These are phyloP conservation scores for Hypoxylon perforatum DNA, from an alignment of 495 filamentous ascomycete genomes.

Conservation along the genomic window DNA sequence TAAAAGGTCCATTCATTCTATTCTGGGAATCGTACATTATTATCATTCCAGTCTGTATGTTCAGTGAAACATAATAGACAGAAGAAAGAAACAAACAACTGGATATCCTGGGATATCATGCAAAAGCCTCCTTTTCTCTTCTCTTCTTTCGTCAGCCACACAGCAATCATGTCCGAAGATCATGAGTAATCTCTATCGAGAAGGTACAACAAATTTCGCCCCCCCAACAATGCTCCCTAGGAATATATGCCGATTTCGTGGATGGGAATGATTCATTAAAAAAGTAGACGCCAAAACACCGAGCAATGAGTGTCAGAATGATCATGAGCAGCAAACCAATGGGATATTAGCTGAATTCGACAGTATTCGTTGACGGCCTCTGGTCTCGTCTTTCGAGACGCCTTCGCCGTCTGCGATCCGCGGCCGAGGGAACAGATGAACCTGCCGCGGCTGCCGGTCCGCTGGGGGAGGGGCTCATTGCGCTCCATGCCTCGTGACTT, in stretches of 20 bases:
- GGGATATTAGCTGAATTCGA: slow-evolving; percentile 54
- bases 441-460: slow-evolving; percentile 33
- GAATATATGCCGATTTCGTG: slow-evolving; percentile 34
- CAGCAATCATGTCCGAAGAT: slow-evolving; percentile 20
- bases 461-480: slow-evolving; percentile 49
- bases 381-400: slow-evolving; percentile 60
- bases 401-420: slow-evolving; percentile 58
- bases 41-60: slow-evolving; percentile 35
- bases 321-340: slow-evolving; percentile 8
- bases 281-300: slow-evolving; percentile 47
- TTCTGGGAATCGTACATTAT: slow-evolving; percentile 12
- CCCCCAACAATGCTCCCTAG: slow-evolving; percentile 21
- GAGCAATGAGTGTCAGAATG: slow-evolving; percentile 30
- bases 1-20: slow-evolving; percentile 8
- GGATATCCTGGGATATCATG: slow-evolving; percentile 39
- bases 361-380: slow-evolving; percentile 42
- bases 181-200: slow-evolving; percentile 14
- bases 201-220: slow-evolving; percentile 9
- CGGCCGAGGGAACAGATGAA: slow-evolving; percentile 44
- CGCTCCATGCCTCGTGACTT: slow-evolving; percentile 56
- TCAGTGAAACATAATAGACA: slow-evolving; percentile 23
- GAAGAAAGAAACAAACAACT: slow-evolving; percentile 23
- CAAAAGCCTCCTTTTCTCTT: slow-evolving; percentile 21
- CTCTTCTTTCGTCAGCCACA: slow-evolving; percentile 7
- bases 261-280: slow-evolving; percentile 22